Base-by-base conservation (phyloP, 345 rosid genomes). In the Atalantia buxifolia region DNA sequence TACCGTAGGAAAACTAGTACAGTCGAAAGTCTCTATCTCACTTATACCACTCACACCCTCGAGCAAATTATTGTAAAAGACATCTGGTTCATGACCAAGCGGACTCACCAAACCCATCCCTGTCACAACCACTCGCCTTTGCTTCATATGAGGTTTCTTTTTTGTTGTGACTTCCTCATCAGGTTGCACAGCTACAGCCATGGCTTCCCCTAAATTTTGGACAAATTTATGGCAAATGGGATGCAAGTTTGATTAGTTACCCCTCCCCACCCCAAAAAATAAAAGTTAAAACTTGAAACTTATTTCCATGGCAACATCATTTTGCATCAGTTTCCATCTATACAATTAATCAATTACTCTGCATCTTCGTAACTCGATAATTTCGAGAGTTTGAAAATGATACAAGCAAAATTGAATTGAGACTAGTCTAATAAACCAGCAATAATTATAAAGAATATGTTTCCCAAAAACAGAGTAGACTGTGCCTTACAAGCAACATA, bases 61-160 rank as follows among this genome's bases (percentile, higher is more conserved):
- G 35, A 95, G 92, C 88, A 95, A 84, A 87, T 95, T 95, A 70
- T 90, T 84, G 80, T 95, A 95, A 85, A 91, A 93, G 72, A 87
- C 86, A 66, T 92, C 80, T 7, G 81, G 87, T 33, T 95, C 99
- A 83, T 93, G 92, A 67, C 99, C 99, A 76, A 95, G 87, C 19
- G 98, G 88, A n/a, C 96, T 82, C 72, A 84, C 94, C 66, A 93
- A 89, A 56, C 99, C 97, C 99, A 93, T 90, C 66, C 99, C 99
- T 25, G 99, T 95, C 80, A 95, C 97, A 66, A 95, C 99, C 59
- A 95, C 99, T 27, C 92, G 86, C 59, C 96, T 91, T 72, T 93
- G 92, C 89, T 87, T 89, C 25, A 40, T 85, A 38, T 79, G 78
- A 3, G 95, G 94, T 79, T 88, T 95, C 83, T 88, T 89, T 83